Evolutionary conservation across 805 yeast genomes (phyloP).

Genomic region (Kodamaea fukazawae): DNA sequence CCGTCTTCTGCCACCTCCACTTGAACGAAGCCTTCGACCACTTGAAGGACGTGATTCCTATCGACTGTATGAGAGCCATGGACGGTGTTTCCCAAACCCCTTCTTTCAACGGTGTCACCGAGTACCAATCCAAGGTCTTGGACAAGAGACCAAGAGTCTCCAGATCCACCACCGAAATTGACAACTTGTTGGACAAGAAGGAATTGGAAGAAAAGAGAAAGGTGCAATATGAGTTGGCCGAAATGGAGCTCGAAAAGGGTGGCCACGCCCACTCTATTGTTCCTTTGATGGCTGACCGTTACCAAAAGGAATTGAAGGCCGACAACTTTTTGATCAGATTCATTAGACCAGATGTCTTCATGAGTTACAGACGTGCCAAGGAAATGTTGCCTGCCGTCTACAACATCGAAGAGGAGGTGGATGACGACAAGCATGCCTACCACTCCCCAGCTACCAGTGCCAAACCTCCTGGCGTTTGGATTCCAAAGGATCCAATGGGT

Average conservation of each 20-base stretch:
- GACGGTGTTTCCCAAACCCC: constrained; percentile 68
- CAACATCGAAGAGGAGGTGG: constrained; percentile 38
- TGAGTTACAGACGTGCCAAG: constrained; percentile 40
- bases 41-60: constrained; percentile 57
- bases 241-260: constrained; percentile 15
- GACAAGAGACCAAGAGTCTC: constrained; percentile 13
- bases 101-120: constrained; percentile 43
- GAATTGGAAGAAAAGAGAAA: constrained; percentile 12
- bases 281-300: constrained; percentile 75
- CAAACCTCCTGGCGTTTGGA: constrained; percentile 78
- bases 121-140: constrained; percentile 32
- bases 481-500: constrained; percentile 88
- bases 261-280: constrained; percentile 25
- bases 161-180: constrained; percentile 3
- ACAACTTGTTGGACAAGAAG: constrained; percentile 8
- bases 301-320: constrained; percentile 32
- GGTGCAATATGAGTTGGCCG: constrained; percentile 19
- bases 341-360: constrained; percentile 60
- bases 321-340: constrained; percentile 47
- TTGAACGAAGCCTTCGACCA: constrained; percentile 65
- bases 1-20: constrained; percentile 66
- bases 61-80: constrained; percentile 72
- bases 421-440: constrained; percentile 62
- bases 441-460: constrained; percentile 72
- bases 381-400: constrained; percentile 34